Evolutionary conservation across 768 basidiomycete genomes (phyloP).

Genomic region (Mycena haematopus): DNA sequence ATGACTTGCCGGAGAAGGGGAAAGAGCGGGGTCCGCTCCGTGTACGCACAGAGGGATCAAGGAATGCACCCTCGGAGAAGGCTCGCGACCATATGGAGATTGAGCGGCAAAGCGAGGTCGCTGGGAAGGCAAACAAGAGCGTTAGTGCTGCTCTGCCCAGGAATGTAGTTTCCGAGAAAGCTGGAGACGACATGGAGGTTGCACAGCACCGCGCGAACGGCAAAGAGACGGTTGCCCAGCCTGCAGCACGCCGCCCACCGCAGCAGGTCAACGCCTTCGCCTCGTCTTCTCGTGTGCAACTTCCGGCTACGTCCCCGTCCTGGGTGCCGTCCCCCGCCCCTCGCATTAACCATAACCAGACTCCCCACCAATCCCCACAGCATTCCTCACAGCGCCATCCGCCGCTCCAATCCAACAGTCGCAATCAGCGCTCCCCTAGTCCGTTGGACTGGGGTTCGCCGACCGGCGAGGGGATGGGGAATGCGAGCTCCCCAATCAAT

Average conservation of each 20-base stretch:
- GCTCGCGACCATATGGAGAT: neutral
- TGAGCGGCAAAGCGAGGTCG: neutral
- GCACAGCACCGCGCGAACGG: neutral
- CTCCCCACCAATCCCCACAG: constrained; percentile 1
- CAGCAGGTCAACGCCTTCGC: constrained; percentile 38
- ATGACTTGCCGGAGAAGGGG: constrained; percentile 7
- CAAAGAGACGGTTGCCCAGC: neutral
- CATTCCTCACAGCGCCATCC: neutral
- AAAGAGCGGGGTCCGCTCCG: constrained; percentile 35
- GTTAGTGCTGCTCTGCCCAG: neutral
- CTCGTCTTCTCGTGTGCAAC: constrained; percentile 35
- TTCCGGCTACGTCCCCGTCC: constrained; percentile 12
- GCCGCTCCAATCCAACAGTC: neutral
- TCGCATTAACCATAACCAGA: neutral
- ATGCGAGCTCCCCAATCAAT: neutral
- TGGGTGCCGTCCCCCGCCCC: neutral
- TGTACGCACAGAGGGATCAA: constrained; percentile 12
- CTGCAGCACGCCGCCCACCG: constrained; percentile 5
- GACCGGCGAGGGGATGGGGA: neutral
- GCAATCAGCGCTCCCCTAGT: constrained; percentile 7
- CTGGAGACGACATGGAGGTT: constrained; percentile 7
- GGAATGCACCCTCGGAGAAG: neutral
- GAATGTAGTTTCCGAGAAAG: neutral
- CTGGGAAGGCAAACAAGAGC: too few species aligned
- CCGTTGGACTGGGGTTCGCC: constrained; percentile 29